A percentile compares a stretch with the other conserved stretches of the same genome.
phyloP scores from a whole-genome alignment of 2,329 filamentous ascomycete genomes.

The Simplicillium sp. region DNA sequence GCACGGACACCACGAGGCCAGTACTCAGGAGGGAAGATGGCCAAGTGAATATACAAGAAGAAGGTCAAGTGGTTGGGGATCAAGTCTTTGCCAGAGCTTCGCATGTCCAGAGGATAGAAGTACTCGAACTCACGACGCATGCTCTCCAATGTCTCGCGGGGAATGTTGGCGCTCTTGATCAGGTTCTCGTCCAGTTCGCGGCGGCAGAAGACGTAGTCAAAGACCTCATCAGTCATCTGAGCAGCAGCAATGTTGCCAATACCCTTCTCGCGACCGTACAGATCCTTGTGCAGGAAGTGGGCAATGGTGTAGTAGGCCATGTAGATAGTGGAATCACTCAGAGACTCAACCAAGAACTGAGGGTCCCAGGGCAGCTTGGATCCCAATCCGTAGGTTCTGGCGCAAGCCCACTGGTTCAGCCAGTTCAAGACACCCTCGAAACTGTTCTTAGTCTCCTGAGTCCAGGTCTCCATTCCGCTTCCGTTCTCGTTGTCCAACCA shows the following conservation, averaged over 20 bases:
- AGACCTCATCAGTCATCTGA: slow-evolving; percentile 90
- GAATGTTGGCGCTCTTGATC: slow-evolving; percentile 57
- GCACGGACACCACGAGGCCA: slow-evolving; percentile 81
- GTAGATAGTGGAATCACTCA: slow-evolving; percentile 90
- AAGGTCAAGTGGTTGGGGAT: slow-evolving; percentile 94
- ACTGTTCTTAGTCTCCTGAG: slow-evolving; percentile 63
- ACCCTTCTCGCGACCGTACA: slow-evolving; percentile 70
- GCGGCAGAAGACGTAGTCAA: slow-evolving; percentile 89
- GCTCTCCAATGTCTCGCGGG: slow-evolving; percentile 60
- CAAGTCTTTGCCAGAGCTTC: slow-evolving; percentile 84
- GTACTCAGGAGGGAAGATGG: slow-evolving; percentile 78
- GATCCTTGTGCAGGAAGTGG: slow-evolving; percentile 68
- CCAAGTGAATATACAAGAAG: slow-evolving; percentile 87
- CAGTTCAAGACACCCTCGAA: slow-evolving; percentile 84
- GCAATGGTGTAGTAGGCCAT: slow-evolving; percentile 69
- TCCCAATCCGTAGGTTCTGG: slow-evolving; percentile 82
- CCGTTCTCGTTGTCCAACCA: slow-evolving; percentile 60
- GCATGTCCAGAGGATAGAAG: slow-evolving; percentile 88
- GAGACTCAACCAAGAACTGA: slow-evolving; percentile 81
- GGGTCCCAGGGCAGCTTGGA: slow-evolving; percentile 93
- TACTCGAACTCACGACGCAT: slow-evolving; percentile 93
- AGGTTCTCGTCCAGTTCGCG: slow-evolving; percentile 60
- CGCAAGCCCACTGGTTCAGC: slow-evolving; percentile 94
- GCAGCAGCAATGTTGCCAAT: slow-evolving; percentile 61
- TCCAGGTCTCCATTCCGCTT: slow-evolving; percentile 69